Base-by-base conservation (phyloP, 2,329 filamentous ascomycete genomes). In the Rachicladosporium sp. region DNA sequence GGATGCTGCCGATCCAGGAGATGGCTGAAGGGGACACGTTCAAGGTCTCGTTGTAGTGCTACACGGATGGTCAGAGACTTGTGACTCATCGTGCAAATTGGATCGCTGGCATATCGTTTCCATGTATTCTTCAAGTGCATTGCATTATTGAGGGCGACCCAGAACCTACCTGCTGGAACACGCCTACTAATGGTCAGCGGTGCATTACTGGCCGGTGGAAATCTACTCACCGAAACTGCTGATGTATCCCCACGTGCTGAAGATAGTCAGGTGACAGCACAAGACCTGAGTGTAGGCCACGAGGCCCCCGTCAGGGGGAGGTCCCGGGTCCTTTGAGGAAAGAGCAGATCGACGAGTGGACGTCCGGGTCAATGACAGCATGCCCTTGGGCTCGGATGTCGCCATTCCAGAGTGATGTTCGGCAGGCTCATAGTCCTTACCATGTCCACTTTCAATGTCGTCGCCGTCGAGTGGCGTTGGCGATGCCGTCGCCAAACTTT, bases 1-100 rank as follows among this genome's bases (percentile, higher is more conserved):
- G 67, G 10, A 71, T 51, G 2, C 66, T 66, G 31, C 70, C 69
- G 35, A 74, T 68, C 66, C 69, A 73, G 31, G 69, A 68, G 43
- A 74, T 70, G 4, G 61, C 61, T 0, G 67, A 69, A 3, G 55
- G 47, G 0, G 52, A 37, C n/a, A 55, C 45, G n/a, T 56, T 46
- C 1, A 63, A 57, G 0, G 44, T 48, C 2, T 48, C 39, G 19
- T 50, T 46, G 41, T 70, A 71, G 47, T 69, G 68, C 3, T 64
- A 60, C 44, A 69, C 65, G 42, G 67, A 19, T 19, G 15, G 15
- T 19, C 15, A 19, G 15, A 68, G 4, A 60, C 61, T 4, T 66
- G 3, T 19, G 15, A 19, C 15, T 19, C 15, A 19, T 5, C 15
- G 15, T 19, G 15, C 15, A 19, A 19, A 19, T 19, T 19, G 15